Base-by-base conservation (phyloP, 2,329 filamentous ascomycete species). In the Trichoderma breve region DNA sequence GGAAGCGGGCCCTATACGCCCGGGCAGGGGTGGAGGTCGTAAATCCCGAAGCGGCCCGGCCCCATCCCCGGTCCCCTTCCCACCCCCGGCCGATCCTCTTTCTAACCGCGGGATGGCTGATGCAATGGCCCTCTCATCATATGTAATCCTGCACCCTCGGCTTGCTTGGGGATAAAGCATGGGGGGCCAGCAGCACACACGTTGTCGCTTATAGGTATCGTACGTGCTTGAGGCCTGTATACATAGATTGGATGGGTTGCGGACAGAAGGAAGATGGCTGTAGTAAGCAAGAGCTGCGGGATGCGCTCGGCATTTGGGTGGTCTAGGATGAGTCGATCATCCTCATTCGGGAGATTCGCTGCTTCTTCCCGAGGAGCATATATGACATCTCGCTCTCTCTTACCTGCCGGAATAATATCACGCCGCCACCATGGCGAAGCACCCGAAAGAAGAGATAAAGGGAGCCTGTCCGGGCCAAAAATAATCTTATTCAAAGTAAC, bases 21-120 rank as follows among this genome's bases (percentile, higher is more conserved):
- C 21, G 30, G 30, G 47, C 63, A 66, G 28, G 51, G 55, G 65
- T 60, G 65, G n/a, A 65, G 62, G 62, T 47, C 28, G 39, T n/a
- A 47, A 65, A 47, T 65, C 36, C 65, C 65, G 65, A 68, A 14
- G 43, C 26, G 65, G 65, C n/a, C 39, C 55, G 65, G 30, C 57
- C 65, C 55, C 39, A 26, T 18, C 30, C 55, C 55, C 28, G 15
- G 34, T 43, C 34, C 53, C 21, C 26, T 18, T 58, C 55, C 55
- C 55, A n/a, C 55, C 57, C 64, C 64, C 64, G 32, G 64, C 34
- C 64, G 34, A 26, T 8, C 24, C 9, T 43, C 39, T 30, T 30
- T 53, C 24, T 51, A 8, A 14, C 55, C 21, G 51, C 34, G 26
- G 53, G 24, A 55, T 18, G 47, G 21, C 28, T 53, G 47, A 55